Base-by-base conservation (phyloP, 2,329 filamentous ascomycete genomes). In the Nothopassalora personata region DNA sequence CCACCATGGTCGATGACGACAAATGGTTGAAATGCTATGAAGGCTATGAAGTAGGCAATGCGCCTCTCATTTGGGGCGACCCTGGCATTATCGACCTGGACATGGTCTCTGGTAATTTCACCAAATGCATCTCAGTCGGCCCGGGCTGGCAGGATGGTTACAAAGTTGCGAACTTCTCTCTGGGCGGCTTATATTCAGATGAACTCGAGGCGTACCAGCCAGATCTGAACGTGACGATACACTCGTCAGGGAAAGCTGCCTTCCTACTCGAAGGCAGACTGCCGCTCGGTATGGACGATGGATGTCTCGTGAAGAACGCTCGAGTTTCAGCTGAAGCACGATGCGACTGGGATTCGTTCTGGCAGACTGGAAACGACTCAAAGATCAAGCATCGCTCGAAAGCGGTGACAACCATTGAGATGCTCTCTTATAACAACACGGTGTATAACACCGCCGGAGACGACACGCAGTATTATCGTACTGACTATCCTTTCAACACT, bases 51-150 rank as follows among this genome's bases (percentile, higher is more conserved):
- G 8, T 60, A 1, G 27, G 23, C 31, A 57, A 57, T 23, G 28
- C 27, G 11, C 57, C 53, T 2, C 23, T 36, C 34, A 36, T 28
- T 18, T 53, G 48, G 49, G 48, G 48, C 9, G 27, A 34, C 31
- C 31, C 31, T 1, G 31, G 31, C 4, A 27, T 27, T 28, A 9
- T 11, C 11, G 34, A 19, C 43, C 10, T 27, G 18, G 11, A 7
- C 18, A 34, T 39, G 19, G 31, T 51, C 33, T 30, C 27, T 7
- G 54, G 48, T 0, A 59, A 10, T 9, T 66, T 65, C 43, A 67
- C 62, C 0, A 62, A 65, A 30, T 70, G 67, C 57, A 59, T 67
- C 23, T 62, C 62, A 23, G 18, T 57, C 3, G 65, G 65, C 10
- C 5, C 10, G 5, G 66, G 65, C 13, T 66, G 64, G 64, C 56